Evolutionary conservation across 352 stramenopile species (phyloP).

Genomic region (Globisporangium uncinulatum): DNA sequence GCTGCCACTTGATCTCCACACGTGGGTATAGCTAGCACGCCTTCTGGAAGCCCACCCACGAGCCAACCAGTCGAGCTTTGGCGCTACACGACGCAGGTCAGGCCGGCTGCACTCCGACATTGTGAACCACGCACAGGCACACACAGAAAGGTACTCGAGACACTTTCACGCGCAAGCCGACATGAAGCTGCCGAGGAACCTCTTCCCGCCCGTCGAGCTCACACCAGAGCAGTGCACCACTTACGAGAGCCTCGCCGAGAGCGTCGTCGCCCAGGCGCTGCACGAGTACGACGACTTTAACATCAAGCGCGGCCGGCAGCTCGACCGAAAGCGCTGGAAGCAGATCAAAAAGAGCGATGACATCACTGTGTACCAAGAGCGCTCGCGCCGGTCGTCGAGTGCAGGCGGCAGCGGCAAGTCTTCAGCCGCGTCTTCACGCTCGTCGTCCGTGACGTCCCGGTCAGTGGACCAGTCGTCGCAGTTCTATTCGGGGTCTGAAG

Average conservation of each 20-base stretch:
- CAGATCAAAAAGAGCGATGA: conserved; percentile 26
- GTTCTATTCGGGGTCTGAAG: not conserved
- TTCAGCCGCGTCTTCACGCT: not conserved
- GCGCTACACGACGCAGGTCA: too few species aligned
- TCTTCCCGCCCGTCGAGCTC: conserved; percentile 27
- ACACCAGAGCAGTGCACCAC: conserved; percentile 20
- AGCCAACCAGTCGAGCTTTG: too few species aligned
- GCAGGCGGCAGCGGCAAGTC: too few species aligned
- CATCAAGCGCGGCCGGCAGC: conserved; percentile 14
- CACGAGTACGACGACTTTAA: conserved; percentile 38
- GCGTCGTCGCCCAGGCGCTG: conserved; percentile 26
- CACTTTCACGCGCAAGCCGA: too few species aligned
- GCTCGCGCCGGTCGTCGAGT: too few species aligned
- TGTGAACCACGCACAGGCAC: too few species aligned
- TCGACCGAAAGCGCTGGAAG: conserved; percentile 37
- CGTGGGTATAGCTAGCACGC: too few species aligned
- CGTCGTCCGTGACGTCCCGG: not conserved
- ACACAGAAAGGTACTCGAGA: too few species aligned
- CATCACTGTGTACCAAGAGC: conserved; percentile 13
- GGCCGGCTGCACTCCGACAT: too few species aligned
- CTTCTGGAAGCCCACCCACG: too few species aligned
- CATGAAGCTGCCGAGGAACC: conserved; percentile 27
- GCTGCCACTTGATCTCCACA: too few species aligned
- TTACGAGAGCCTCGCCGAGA: conserved; percentile 19
- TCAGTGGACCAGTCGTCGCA: too few species aligned